Evolutionary conservation across 257 asterid genomes (phyloP).

Genomic region (Nicotiana tomentosiformis): DNA sequence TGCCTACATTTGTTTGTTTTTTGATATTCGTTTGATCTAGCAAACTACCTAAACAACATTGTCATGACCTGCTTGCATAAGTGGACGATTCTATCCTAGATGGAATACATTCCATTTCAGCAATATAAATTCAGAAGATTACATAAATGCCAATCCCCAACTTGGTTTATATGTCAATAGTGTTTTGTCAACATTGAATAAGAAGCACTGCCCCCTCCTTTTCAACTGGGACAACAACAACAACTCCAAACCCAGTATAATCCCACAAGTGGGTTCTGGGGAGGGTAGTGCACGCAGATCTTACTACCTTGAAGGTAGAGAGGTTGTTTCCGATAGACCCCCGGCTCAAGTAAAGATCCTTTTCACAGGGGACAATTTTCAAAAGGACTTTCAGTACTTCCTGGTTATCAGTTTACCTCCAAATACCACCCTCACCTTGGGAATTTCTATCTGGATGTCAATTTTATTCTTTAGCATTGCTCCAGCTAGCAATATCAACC

Average conservation of each 20-base stretch:
- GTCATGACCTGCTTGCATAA: neutral
- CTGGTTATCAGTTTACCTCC: neutral
- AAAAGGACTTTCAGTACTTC: neutral
- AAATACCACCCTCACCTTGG: neutral
- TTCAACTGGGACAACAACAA: neutral
- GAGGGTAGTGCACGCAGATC: no score
- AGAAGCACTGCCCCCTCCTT: neutral
- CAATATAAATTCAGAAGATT: neutral
- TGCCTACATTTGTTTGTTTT: neutral
- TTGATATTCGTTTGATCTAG: neutral
- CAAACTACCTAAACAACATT: neutral
- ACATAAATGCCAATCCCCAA: neutral
- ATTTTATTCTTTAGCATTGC: neutral
- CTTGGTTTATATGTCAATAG: neutral
- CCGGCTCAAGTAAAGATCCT: no score
- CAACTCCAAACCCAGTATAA: no score
- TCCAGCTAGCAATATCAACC: neutral
- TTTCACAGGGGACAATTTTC: neutral
- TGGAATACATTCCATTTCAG: neutral
- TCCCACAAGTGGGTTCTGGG: no score
- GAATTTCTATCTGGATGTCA: neutral
- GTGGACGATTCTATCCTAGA: neutral
- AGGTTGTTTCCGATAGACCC: no score
- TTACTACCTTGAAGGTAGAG: no score
- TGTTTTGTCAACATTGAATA: conserved; percentile 3